A percentile compares a stretch with the other conserved stretches of the same genome.
These are phyloP conservation scores for Penicillium fimorum DNA, from an alignment of 495 filamentous ascomycete genomes.

Conservation along the genomic window DNA sequence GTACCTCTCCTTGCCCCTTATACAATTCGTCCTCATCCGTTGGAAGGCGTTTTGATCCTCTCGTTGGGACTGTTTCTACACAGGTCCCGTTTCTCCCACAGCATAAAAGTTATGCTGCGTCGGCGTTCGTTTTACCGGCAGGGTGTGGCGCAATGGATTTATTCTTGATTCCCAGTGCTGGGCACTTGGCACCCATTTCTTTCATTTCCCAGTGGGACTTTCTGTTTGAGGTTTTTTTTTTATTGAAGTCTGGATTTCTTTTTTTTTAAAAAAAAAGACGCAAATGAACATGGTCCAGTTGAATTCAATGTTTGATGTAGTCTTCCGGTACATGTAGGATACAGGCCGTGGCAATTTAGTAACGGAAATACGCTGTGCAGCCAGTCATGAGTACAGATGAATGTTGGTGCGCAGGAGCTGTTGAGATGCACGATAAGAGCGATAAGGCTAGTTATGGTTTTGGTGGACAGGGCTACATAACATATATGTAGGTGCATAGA, in stretches of 20 bases:
- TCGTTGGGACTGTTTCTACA: constrained; percentile 3
- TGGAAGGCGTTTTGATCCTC: constrained; percentile 14
- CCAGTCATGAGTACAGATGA: constrained; percentile 11
- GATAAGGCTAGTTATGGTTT: constrained; percentile 1
- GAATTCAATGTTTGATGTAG: background rate
- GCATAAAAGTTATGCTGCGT: constrained; percentile 10
- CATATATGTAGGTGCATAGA: background rate
- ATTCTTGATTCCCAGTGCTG: constrained; percentile 13
- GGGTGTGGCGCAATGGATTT: constrained; percentile 8
- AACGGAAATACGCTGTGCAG: constrained; percentile 3
- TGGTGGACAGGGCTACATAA: background rate
- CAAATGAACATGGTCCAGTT: background rate
- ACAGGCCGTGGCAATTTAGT: constrained; percentile 16
- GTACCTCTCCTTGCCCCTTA: constrained; percentile 4
- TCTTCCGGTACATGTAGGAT: background rate
- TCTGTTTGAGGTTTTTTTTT: constrained; percentile 9
- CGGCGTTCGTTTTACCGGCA: constrained; percentile 13
- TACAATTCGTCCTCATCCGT: constrained; percentile 4
- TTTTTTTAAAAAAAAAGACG: background rate
- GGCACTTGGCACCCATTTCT: constrained; percentile 1
- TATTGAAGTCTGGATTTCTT: background rate
- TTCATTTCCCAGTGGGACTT: constrained; percentile 13
- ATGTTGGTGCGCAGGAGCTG: background rate
- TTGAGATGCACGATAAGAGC: constrained; percentile 3
- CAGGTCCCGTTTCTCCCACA: background rate